Conservation (phyloP, 192 early-diverging fungal species). For the Mortierella claussenii region DNA sequence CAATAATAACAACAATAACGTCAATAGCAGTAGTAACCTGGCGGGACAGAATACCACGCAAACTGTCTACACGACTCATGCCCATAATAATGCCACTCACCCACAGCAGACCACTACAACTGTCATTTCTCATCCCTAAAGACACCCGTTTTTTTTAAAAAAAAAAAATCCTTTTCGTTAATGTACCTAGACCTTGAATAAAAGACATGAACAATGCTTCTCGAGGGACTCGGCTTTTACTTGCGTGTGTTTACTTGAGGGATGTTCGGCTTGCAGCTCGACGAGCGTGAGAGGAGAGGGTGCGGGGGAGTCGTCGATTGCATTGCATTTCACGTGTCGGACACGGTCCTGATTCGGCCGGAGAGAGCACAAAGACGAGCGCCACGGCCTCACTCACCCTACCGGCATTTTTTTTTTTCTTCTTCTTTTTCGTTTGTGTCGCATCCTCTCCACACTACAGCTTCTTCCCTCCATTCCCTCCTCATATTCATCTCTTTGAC, state of each 20-base stretch:
- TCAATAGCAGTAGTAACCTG: background rate
- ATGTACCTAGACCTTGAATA: too few relatives aligned
- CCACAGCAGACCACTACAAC: constrained; percentile 35
- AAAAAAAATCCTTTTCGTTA: background rate
- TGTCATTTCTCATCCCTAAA: constrained; percentile 6
- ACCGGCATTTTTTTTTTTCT: background rate
- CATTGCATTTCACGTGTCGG: constrained; percentile 32
- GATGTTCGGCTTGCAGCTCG: too few relatives aligned
- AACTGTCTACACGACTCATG: background rate
- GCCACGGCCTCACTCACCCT: background rate
- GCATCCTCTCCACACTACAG: background rate
- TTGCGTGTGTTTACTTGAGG: too few relatives aligned
- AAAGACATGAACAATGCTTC: too few relatives aligned
- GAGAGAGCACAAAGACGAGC: too few relatives aligned
- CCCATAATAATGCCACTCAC: background rate
- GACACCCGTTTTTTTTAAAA: too few relatives aligned
- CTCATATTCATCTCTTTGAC: background rate
- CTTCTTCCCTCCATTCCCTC: background rate
- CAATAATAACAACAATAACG: constrained; percentile 5
- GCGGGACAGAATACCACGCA: background rate
- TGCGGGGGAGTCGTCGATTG: background rate
- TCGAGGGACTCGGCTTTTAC: too few relatives aligned
- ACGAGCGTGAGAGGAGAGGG: too few relatives aligned
- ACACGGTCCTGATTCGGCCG: constrained; percentile 27
- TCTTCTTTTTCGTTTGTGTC: background rate